phyloP scores from a whole-genome alignment of 192 early-diverging fungal species.

The Coemansia reversa region DNA sequence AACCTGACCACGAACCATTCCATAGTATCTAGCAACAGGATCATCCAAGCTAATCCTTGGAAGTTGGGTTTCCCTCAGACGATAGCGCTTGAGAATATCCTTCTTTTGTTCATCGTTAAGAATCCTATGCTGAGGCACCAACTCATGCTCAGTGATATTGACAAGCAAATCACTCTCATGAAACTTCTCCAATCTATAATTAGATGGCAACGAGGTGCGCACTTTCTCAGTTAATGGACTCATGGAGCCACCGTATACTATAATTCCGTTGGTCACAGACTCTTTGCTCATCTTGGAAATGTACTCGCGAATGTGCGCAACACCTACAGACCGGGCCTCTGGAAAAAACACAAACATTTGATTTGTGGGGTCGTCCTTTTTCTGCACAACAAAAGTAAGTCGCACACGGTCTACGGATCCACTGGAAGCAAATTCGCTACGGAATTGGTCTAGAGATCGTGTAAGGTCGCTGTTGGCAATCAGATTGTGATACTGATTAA shows the following conservation, averaged over 20 bases:
- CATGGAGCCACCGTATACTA: slow-evolving; percentile 82
- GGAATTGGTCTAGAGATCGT: slow-evolving; percentile 80
- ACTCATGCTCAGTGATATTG: slow-evolving; percentile 93
- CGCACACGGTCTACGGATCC: slow-evolving; percentile 76
- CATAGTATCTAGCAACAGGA: slow-evolving; percentile 91
- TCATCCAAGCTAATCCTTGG: slow-evolving; percentile 86
- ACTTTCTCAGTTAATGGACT: slow-evolving; percentile 81
- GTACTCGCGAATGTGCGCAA: slow-evolving; percentile 86
- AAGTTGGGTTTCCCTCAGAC: slow-evolving; percentile 94
- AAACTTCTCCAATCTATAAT: slow-evolving; percentile 75
- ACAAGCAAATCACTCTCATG: slow-evolving; percentile 90
- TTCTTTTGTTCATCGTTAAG: slow-evolving; percentile 85
- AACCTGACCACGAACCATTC: no score
- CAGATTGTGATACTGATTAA: no score
- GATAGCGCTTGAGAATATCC: slow-evolving; percentile 85
- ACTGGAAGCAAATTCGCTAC: slow-evolving; percentile 60
- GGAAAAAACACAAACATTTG: slow-evolving; percentile 92
- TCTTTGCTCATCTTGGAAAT: slow-evolving; percentile 76
- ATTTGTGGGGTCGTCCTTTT: slow-evolving; percentile 74
- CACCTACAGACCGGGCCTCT: slow-evolving; percentile 83
- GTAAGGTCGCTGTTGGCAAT: slow-evolving; percentile 78
- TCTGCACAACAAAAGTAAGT: slow-evolving; percentile 84
- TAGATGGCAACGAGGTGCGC: neutral
- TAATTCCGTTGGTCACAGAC: slow-evolving; percentile 77
- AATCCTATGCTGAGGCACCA: slow-evolving; percentile 95